Conservation (phyloP, 1,284 basidiomycete genomes). For the Malassezia yamatoensis region DNA sequence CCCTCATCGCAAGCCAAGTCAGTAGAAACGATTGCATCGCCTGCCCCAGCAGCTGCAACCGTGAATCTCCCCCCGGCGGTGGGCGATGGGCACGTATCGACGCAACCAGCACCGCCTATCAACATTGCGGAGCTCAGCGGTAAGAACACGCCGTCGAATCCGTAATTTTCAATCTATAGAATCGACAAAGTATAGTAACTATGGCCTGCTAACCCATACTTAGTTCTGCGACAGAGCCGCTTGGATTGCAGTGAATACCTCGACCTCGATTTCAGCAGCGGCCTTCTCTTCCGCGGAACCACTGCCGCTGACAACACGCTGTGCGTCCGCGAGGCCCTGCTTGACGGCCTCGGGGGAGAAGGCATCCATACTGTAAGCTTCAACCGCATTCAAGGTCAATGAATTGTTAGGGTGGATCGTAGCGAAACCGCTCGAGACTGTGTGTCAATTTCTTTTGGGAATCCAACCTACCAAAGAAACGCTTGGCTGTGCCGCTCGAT, state of each 20-base stretch:
- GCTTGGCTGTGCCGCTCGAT: conserved; percentile 39
- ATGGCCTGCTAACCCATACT: background rate
- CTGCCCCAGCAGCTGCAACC: too few relatives aligned
- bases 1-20: too few relatives aligned
- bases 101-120: conserved; percentile 3
- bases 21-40: too few relatives aligned
- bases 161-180: background rate
- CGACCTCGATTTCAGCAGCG: conserved; percentile 86
- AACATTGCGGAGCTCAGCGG: conserved; percentile 5
- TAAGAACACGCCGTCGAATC: background rate
- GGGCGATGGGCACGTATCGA: background rate
- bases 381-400: conserved; percentile 90
- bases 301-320: conserved; percentile 67
- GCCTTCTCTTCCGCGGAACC: conserved; percentile 86
- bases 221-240: conserved; percentile 57
- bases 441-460: background rate
- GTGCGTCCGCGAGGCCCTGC: conserved; percentile 76
- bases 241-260: conserved; percentile 91
- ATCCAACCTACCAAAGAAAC: conserved; percentile 34
- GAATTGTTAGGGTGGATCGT: conserved; percentile 96
- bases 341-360: conserved; percentile 88
- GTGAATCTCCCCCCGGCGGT: too few relatives aligned
- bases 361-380: conserved; percentile 82
- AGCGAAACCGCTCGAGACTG: conserved; percentile 93
- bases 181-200: background rate